Base-by-base conservation (phyloP, 2,329 filamentous ascomycete species). In the Colletotrichum phormii region DNA sequence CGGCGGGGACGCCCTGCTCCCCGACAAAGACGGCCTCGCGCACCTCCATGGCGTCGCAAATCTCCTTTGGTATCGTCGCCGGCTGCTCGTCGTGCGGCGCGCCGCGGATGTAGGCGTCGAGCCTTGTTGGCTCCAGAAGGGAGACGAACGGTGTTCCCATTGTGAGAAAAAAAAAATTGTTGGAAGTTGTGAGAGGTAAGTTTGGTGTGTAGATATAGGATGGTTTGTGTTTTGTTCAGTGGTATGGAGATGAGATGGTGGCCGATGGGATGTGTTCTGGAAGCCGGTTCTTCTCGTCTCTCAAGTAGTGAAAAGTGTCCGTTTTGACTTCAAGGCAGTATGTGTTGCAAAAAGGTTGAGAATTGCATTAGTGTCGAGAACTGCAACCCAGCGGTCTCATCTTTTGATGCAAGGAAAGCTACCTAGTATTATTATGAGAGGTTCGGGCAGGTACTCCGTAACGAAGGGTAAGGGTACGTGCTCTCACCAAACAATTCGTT, bases 11-110 rank as follows among this genome's bases (percentile, higher is more conserved):
- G 0, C 81, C 77, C 77, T 93, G 91, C 77, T 92, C 91, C 8
- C 83, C 49, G 29, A 92, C 88, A 76, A 91, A 93, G 65, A 93
- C 91, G 22, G 81, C 78, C 73, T 89, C 84, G 46, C 91, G 89
- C 55, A 93, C 87, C 64, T 84, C 81, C 90, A 93, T 92, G 74
- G 89, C 89, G 76, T 92, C 89, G 60, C 88, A 81, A 81, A 95
- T 94, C 53, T 85, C 77, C 35, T 82, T 78, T 0, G 92, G 89
- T 74, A 91, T 82, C 33, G 80, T 78, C 1, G 80, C 24, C 0
- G 84, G 80, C 76, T 91, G 89, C 67, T 83, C 75, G 12, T 84
- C 78, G n/a, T 82, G 79, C 0, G 83, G 79, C 8, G 78, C 78
- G 13, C 78, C 81, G 37, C 80, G 79, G 76, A 86, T 80, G 79